Evolutionary conservation across 345 rosid genomes (phyloP), one percentile per base, ranked within the genome.

Genomic region (Gossypium longicalyx): DNA sequence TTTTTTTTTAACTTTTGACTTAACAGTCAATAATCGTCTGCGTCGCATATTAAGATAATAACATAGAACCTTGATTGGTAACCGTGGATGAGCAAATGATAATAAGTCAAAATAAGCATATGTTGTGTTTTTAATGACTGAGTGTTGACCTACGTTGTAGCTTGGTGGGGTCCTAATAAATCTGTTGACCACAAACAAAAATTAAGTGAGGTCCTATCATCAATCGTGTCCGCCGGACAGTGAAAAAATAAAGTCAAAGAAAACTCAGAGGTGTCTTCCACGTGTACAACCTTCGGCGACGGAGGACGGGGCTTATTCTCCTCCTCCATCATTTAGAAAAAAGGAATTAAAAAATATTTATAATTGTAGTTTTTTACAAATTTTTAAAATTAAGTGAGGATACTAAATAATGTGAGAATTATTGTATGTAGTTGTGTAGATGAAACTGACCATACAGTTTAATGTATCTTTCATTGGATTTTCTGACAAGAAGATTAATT

Each of bases 381-480:
- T 34, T 34, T 34, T 4, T 34, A 34, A 34, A 34, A 34, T 34
- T 34, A 29, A 29, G 4, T 29, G 38, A 29, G 38, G 6, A 0
- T 29, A 4, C 41, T 34, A 23, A 34, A 34, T 68, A 49, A 48
- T 49, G 13, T 51, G 1, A 27, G 59, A 51, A 69, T 22, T 13
- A 15, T 65, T 65, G 19, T 2, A 34, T 45, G 12, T 79, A 75
- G 60, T 71, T 79, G 57, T 58, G 65, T 65, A 47, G 59, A 77
- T 82, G 90, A 86, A 85, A 89, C 87, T 78, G 97, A 89, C 93
- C 76, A 82, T 80, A 73, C 93, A 77, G 77, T 67, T 62, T 65
- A 75, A 70, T 81, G 83, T 80, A 89, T 89, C 88, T 80, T 84
- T 86, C 86, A 76, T 88, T 90, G 89, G 97, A 94, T 91, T 90